These are phyloP conservation scores for Malassezia caprae DNA, from an alignment of 1,284 basidiomycete species.

Conservation along the genomic window DNA sequence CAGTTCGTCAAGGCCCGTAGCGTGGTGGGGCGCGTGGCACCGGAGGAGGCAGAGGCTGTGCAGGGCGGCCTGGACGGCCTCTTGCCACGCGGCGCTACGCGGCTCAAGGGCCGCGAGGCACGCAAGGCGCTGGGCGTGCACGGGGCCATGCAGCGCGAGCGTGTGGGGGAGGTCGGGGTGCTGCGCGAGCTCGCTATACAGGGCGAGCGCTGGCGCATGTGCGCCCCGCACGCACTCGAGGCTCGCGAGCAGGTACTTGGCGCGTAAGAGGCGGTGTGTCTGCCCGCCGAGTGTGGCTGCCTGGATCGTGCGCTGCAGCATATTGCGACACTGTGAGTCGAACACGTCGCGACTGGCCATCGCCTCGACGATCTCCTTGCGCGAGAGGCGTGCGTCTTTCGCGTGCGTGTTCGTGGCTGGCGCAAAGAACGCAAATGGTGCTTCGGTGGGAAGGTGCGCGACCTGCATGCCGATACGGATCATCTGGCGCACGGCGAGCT, in stretches of 20 bases:
- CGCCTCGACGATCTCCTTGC: slow-evolving; percentile 17
- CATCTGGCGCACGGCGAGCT: slow-evolving; percentile 66
- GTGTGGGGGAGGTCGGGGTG: background rate
- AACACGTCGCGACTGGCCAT: slow-evolving; percentile 11
- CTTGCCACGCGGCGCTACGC: background rate
- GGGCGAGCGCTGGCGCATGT: background rate
- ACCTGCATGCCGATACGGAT: slow-evolving; percentile 66
- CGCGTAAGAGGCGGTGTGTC: background rate
- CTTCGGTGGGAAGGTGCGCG: slow-evolving; percentile 61
- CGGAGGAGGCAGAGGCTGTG: background rate
- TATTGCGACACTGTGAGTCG: slow-evolving; percentile 11
- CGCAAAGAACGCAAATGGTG: slow-evolving; percentile 54
- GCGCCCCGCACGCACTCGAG: slow-evolving; percentile 6
- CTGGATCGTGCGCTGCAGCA: slow-evolving; percentile 7
- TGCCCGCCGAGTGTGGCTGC: slow-evolving; percentile 5
- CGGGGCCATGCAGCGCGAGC: background rate
- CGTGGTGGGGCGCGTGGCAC: background rate
- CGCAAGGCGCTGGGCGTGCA: background rate
- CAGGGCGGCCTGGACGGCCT: slow-evolving; percentile 3
- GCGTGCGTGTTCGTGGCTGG: slow-evolving; percentile 14
- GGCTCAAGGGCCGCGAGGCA: background rate
- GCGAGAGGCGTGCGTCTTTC: slow-evolving; percentile 6
- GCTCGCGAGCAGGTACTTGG: slow-evolving; percentile 6
- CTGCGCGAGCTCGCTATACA: background rate
- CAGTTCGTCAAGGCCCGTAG: slow-evolving; percentile 1